Evolutionary conservation across 768 basidiomycete genomes (phyloP).

Genomic region (Phaeotremella fagi): DNA sequence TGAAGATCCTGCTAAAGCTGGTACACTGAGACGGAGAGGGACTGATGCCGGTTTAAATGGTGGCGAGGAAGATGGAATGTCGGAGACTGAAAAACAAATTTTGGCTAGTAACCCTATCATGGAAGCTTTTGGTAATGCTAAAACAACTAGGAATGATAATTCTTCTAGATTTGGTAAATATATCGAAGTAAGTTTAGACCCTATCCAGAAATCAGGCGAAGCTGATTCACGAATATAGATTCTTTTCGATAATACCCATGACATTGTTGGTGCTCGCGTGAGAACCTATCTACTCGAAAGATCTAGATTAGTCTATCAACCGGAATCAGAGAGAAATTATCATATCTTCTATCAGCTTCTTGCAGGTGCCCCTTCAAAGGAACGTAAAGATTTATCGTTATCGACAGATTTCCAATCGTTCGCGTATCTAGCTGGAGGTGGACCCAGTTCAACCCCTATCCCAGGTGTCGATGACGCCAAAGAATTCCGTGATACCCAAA

Average conservation of each 20-base stretch:
- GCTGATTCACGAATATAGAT: slow-evolving; percentile 57
- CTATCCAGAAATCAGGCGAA: neutral
- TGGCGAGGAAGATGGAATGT: slow-evolving; percentile 53
- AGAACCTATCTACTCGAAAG: slow-evolving; percentile 96
- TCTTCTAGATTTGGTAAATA: slow-evolving; percentile 99
- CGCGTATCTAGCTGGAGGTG: slow-evolving; percentile 88
- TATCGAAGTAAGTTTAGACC: slow-evolving; percentile 68
- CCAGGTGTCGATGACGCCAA: slow-evolving; percentile 90
- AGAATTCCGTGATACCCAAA: slow-evolving; percentile 89
- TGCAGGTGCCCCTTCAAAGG: slow-evolving; percentile 89
- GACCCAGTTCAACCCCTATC: slow-evolving; percentile 78
- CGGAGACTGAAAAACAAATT: slow-evolving; percentile 94
- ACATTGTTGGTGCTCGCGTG: slow-evolving; percentile 98
- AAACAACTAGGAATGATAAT: slow-evolving; percentile 98
- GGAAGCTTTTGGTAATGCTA: slow-evolving; percentile 98
- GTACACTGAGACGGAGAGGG: slow-evolving; percentile 64
- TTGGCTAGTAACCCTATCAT: slow-evolving; percentile 98
- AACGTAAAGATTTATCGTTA: slow-evolving; percentile 88
- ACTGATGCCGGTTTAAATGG: no score
- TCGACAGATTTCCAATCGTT: slow-evolving; percentile 82
- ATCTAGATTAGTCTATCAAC: slow-evolving; percentile 95
- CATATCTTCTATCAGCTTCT: slow-evolving; percentile 99
- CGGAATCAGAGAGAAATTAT: slow-evolving; percentile 93
- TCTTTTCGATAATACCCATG: slow-evolving; percentile 88
- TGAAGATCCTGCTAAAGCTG: slow-evolving; percentile 68